Conservation (phyloP, 75 land plant genomes). For the Adiantum capillusveneris region DNA sequence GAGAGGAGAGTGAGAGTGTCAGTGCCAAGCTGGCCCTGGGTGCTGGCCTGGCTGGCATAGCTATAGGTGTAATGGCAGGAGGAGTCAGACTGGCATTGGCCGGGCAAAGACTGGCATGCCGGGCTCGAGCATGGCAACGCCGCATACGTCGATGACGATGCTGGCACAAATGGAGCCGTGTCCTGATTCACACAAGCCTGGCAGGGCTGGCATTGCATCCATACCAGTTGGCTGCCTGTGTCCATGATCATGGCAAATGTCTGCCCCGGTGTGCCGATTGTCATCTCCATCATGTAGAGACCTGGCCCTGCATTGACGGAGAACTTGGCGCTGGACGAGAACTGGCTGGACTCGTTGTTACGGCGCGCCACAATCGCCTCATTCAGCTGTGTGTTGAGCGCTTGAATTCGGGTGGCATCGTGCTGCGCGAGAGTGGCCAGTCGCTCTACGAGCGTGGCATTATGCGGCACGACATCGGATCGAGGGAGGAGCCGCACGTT, state of each 20-base stretch:
- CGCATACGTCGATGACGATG: constrained; percentile 16
- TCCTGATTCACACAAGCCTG: constrained; percentile 5
- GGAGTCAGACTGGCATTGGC: not conserved
- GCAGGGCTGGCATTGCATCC: constrained; percentile 28
- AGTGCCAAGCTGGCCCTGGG: too few relatives aligned
- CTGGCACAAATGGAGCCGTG: constrained; percentile 8
- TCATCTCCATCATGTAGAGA: constrained; percentile 10
- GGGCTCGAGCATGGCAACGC: constrained; percentile 6
- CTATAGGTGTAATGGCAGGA: not conserved
- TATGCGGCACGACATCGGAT: too few relatives aligned
- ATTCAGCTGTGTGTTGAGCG: not conserved
- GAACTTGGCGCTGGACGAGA: constrained; percentile 1
- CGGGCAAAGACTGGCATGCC: constrained; percentile 1
- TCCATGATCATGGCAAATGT: constrained; percentile 16
- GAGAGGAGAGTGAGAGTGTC: too few relatives aligned
- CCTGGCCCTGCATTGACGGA: constrained; percentile 10
- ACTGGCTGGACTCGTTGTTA: not conserved
- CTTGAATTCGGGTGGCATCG: not conserved
- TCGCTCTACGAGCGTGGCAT: too few relatives aligned
- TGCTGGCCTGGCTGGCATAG: constrained; percentile 6
- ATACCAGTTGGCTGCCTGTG: constrained; percentile 31
- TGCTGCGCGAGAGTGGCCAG: not conserved
- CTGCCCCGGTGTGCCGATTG: constrained; percentile 20
- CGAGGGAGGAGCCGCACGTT: too few relatives aligned
- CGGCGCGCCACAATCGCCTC: not conserved